Base-by-base conservation (phyloP, 345 rosid species). In the Eucalyptus rudis region DNA sequence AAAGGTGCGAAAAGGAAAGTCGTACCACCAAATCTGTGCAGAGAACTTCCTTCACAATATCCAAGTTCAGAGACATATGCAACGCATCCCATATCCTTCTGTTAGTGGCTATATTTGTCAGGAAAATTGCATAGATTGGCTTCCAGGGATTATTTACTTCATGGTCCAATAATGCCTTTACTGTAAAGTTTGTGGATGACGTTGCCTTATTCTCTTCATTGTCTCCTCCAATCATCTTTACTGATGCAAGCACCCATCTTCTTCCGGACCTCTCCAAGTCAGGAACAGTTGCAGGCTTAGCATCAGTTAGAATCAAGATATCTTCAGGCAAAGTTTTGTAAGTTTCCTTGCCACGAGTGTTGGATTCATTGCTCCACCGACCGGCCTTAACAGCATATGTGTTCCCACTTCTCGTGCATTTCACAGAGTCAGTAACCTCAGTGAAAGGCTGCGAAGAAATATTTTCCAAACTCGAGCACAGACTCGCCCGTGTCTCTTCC, bases 261-360 rank as follows among this genome's bases (percentile, higher is more conserved):
- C 90, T 89, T 36, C 94, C 92, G 2, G 20, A 27, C 90, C 93
- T 88, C 68, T 58, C 81, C 81, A 94, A 90, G 80, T 95, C 96
- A 50, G 90, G 88, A 33, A 44, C 91, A 10, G 88, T 40, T 91
- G 90, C 91, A 4, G 95, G 96, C 64, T 89, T 92, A n/a, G 56
- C 90, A 66, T 91, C 87, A 11, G 93, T 81, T 33, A 94, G 40
- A 33, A 93, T 16, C 22, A 94, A 52, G 31, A 94, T 66, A 86
- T 93, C 95, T 24, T 92, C 93, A 20, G 93, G 93, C 89, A 89
- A 52, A 36, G 94, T 92, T 86, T 86, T 92, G 88, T 92, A 93
- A 36, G 92, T 91, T 86, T 88, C 92, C 44, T 91, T 91, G 56
- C 88, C 91, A 59, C 86, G 80, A 68, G 44, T 87, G 49, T 47